Evolutionary conservation across 345 rosid genomes (phyloP).

Genomic region (Moricandia arvensis): DNA sequence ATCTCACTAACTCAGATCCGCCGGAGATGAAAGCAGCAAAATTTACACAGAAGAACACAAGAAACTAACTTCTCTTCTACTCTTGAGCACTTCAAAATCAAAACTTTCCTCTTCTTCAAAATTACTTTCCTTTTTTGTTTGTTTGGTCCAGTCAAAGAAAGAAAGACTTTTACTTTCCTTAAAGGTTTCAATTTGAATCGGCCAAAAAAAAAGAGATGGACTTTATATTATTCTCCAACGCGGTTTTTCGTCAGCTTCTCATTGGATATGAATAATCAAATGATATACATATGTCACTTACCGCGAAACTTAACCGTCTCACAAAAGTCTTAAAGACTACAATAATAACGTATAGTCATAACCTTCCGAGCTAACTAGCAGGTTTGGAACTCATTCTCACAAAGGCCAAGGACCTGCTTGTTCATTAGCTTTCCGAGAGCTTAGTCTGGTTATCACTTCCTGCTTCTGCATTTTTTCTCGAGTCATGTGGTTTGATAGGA

Average conservation of each 20-base stretch:
- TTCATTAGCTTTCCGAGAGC: slow-evolving; percentile 11
- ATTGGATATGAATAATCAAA: slow-evolving; percentile 5
- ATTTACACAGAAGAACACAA: neutral
- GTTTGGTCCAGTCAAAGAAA: slow-evolving; percentile 25
- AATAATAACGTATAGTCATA: neutral
- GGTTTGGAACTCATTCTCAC: neutral
- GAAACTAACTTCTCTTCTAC: neutral
- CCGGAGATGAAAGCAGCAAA: neutral
- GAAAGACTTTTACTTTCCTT: slow-evolving; percentile 28
- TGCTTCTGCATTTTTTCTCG: slow-evolving; percentile 17
- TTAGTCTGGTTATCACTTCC: slow-evolving; percentile 39
- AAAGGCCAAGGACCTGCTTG: neutral
- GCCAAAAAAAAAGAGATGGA: neutral
- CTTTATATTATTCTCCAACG: slow-evolving; percentile 28
- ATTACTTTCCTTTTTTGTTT: neutral
- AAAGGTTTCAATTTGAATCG: slow-evolving; percentile 15
- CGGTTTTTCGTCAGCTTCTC: slow-evolving; percentile 35
- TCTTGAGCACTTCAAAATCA: slow-evolving; percentile 8
- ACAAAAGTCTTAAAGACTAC: neutral
- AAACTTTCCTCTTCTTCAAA: neutral
- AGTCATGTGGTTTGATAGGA: slow-evolving; percentile 40
- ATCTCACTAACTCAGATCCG: neutral
- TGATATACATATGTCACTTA: neutral
- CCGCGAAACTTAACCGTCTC: neutral
- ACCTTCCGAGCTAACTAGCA: neutral